Conservation (phyloP, 1,284 basidiomycete species). For the Apiotrichum brassicae region DNA sequence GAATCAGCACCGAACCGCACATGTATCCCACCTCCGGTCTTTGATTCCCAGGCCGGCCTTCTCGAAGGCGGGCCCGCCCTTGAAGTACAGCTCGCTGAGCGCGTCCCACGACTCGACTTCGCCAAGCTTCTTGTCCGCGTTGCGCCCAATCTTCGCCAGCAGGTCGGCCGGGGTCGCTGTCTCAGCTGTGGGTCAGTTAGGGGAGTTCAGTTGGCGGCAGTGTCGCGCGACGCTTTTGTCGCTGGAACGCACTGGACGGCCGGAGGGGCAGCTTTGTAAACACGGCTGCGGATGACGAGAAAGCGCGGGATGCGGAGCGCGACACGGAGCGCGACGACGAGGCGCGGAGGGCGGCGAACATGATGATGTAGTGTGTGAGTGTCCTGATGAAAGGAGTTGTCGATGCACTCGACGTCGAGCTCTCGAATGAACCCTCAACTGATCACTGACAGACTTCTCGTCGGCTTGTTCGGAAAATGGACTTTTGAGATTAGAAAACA, state of each 20-base stretch:
- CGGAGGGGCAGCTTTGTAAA: constrained; percentile 25
- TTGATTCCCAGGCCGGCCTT: constrained; percentile 31
- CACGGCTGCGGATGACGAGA: constrained; percentile 20
- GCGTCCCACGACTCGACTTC: constrained; percentile 35
- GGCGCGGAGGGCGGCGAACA: constrained; percentile 26
- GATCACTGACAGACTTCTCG: too few species aligned
- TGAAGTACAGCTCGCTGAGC: constrained; percentile 31
- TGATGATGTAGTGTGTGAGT: too few species aligned
- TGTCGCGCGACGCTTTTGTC: neutral
- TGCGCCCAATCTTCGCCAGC: constrained; percentile 35
- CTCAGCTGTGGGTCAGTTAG: constrained; percentile 20
- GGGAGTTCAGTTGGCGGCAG: neutral
- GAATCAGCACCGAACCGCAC: neutral
- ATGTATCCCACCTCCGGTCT: constrained; percentile 34
- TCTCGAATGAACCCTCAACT: too few species aligned
- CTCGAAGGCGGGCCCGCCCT: constrained; percentile 27
- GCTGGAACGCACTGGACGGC: constrained; percentile 21
- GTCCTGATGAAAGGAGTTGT: too few species aligned
- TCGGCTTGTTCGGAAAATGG: too few species aligned
- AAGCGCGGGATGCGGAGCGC: too few species aligned
- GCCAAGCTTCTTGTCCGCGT: constrained; percentile 36
- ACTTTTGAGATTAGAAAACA: too few species aligned
- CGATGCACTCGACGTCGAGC: too few species aligned
- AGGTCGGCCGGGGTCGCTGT: constrained; percentile 29
- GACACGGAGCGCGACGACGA: constrained; percentile 21